Evolutionary conservation across 805 yeast species (phyloP).

Genomic region (Teunomyces atbi): DNA sequence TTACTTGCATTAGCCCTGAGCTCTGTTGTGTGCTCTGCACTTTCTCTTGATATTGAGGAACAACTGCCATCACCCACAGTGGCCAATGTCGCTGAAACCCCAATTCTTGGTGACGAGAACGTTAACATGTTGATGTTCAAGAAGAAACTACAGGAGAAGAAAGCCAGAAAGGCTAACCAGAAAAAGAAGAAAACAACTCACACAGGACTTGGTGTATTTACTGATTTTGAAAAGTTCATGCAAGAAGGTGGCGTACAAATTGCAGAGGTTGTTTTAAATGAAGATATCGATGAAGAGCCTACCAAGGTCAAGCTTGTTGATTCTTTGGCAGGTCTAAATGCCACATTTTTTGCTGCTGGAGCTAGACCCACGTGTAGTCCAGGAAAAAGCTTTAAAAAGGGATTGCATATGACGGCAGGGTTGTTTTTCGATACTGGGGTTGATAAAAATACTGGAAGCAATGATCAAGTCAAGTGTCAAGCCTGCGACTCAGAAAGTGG

Average conservation of each 20-base stretch:
- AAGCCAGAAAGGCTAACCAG: not conserved
- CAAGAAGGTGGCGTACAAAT: not conserved
- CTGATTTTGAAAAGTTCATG: not conserved
- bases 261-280: too few species aligned
- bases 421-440: conserved; percentile 8
- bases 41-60: not conserved
- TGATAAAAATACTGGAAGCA: not conserved
- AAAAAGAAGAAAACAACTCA: not conserved
- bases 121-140: not conserved
- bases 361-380: not conserved
- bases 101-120: not conserved
- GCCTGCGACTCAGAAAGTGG: not conserved
- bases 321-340: not conserved
- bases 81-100: not conserved
- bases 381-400: conserved; percentile 2
- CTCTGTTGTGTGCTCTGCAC: not conserved
- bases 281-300: not conserved
- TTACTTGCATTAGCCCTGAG: not conserved
- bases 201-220: not conserved
- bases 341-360: not conserved
- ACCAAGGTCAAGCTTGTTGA: not conserved
- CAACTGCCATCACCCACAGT: not conserved
- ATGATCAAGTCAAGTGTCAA: not conserved
- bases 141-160: not conserved
- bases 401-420: conserved; percentile 9